Base-by-base conservation (phyloP, 2,329 filamentous ascomycete species). In the Hymenoscyphus repandus region DNA sequence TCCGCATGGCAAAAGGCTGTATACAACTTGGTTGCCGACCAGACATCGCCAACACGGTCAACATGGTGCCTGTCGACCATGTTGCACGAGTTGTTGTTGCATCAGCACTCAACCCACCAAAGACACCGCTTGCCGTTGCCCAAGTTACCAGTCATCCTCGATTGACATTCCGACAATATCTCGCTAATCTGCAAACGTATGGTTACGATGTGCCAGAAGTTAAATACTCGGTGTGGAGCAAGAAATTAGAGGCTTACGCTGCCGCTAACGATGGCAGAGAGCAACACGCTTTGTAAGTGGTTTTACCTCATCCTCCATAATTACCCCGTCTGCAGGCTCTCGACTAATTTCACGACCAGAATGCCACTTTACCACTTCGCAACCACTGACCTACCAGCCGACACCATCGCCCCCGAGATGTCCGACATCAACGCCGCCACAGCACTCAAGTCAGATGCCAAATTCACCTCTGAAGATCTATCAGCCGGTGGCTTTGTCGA, bases 1-100 rank as follows among this genome's bases (percentile, higher is more conserved):
- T 96, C 57, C 82, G 92, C 36, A 81, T 96, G 71, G 72, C 85
- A 50, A 96, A 96, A 72, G 91, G 90, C 51, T 95, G 90, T 62
- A 74, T 95, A 45, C 91, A 97, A 69, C 75, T 96, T 2, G 73
- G 73, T 2, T 75, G 77, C 2, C 78, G 89, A 0, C 92, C 91
- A 1, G 77, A 80, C 58, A 95, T 96, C 59, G 70, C 76, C 66
- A 97, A 96, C 72, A 88, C 89, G 0, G 82, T 96, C 68, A 97
- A 96, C 72, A 82, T 85, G 68, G 87, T 96, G 0, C 91, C 92
- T 0, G 90, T 96, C 22, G 82, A 83, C 55, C 89, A 95, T 58
- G 90, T 96, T 33, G 80, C 85, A 1, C 77, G 81, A n/a, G 80
- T 95, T 6, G 86, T 95, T 22, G 82, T 90, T 15, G 88, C 90